Percentiles rank a stretch among this genome's conserved stretches.
Evolutionary conservation across 1,284 basidiomycete species (phyloP).

Genomic region (Sanghuangporus sanghuang): DNA sequence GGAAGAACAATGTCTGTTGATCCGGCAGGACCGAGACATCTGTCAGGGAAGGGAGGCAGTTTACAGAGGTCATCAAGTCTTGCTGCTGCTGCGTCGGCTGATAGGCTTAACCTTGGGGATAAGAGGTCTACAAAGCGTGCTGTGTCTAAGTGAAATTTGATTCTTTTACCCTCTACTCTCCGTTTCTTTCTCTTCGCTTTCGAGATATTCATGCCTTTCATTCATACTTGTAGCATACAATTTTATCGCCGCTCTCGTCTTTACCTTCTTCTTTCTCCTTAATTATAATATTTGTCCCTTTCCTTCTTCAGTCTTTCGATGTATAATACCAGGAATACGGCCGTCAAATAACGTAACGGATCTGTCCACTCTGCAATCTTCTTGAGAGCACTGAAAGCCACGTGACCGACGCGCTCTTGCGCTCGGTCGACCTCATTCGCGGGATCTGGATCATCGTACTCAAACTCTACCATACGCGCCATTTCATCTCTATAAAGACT

Average conservation of each 20-base stretch:
- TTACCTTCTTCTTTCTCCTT: too few relatives aligned
- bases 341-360: too few relatives aligned
- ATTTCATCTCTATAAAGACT: background rate
- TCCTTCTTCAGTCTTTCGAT: too few relatives aligned
- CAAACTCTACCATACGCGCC: background rate
- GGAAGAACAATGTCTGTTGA: constrained; percentile 2
- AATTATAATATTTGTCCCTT: too few relatives aligned
- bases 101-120: background rate
- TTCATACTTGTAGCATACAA: too few relatives aligned
- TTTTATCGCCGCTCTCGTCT: too few relatives aligned
- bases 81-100: background rate
- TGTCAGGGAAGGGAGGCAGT: constrained; percentile 1
- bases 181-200: background rate
- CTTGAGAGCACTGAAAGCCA: background rate
- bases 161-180: background rate
- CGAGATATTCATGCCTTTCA: too few relatives aligned
- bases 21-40: background rate
- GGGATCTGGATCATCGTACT: background rate
- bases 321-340: too few relatives aligned
- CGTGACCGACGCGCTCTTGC: background rate
- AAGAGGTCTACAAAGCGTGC: constrained; percentile 7
- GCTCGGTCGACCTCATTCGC: background rate
- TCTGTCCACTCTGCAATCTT: background rate
- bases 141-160: constrained; percentile 8
- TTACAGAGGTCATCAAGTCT: constrained; percentile 1